Conservation (phyloP, 768 basidiomycete genomes). For the Trametopsis cervina region DNA sequence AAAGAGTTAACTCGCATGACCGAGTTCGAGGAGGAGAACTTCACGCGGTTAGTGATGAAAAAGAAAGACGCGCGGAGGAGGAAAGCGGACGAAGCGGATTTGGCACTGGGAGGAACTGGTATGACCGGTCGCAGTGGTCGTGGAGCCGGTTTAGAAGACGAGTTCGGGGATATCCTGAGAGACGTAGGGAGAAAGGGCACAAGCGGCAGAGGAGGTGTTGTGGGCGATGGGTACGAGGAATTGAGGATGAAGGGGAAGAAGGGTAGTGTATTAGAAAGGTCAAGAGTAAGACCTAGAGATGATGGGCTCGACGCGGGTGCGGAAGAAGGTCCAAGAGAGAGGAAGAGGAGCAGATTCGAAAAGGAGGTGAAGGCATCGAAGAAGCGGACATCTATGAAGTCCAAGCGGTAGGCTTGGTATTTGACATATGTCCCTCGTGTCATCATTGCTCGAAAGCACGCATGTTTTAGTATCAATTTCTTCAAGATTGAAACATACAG, state of each 20-base stretch:
- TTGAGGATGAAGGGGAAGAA: conserved; percentile 65
- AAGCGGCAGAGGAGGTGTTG: conserved; percentile 28
- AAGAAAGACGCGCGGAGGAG: conserved; percentile 78
- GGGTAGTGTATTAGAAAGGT: conserved; percentile 50
- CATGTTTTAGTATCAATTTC: too few relatives aligned
- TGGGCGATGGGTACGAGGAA: conserved; percentile 77
- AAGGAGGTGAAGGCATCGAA: conserved; percentile 33
- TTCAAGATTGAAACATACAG: too few relatives aligned
- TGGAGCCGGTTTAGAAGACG: conserved; percentile 69
- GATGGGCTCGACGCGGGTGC: conserved; percentile 24
- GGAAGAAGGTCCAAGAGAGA: conserved; percentile 26
- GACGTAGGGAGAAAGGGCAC: conserved; percentile 52
- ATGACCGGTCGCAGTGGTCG: conserved; percentile 44
- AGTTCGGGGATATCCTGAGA: conserved; percentile 74
- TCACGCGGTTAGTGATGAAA: conserved; percentile 84
- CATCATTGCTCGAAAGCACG: too few relatives aligned
- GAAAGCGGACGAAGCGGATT: conserved; percentile 73
- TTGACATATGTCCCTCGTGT: too few relatives aligned
- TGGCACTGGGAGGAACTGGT: conserved; percentile 74
- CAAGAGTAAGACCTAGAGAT: conserved; percentile 33
- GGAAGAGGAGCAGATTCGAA: conserved; percentile 37
- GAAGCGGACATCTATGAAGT: too few relatives aligned
- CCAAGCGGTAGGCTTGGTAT: too few relatives aligned
- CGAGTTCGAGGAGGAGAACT: conserved; percentile 93
- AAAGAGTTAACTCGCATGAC: conserved; percentile 73